Evolutionary conservation across 108 stramenopile genomes (phyloP), one percentile per base, ranked within the genome.

Genomic region (Cyclotella kingstonii): DNA sequence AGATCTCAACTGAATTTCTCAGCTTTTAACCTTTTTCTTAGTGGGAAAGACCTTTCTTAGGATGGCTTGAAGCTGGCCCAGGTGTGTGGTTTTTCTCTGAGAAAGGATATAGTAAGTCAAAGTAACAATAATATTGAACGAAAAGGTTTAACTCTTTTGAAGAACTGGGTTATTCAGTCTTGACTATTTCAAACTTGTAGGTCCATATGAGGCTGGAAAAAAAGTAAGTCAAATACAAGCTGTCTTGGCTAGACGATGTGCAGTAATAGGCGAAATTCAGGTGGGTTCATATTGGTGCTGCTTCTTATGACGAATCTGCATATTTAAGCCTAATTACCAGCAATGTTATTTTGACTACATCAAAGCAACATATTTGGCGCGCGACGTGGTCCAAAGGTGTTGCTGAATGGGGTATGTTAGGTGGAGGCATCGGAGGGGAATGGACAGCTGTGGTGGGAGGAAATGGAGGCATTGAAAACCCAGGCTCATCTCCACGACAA

Each of bases 161-260:
- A 40, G 39, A 4, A 40, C 1, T 51, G n/a, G n/a, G n/a, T n/a
- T 30, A 51, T 51, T 27, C 9, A 8, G 8, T 30, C 1, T 30
- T 15, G 28, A 1, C 11, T 30, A 21, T 30, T 9, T 27, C 28
- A 10, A 9, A n/a, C n/a, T n/a, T n/a, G 1, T 21, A 54, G 53
- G 53, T 38, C 91, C 89, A 33, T 67, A 83, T 30, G 45, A 45
- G 10, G 66, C 87, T 6, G 88, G 86, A n/a, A 74, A 69, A 45
- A 86, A 86, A 59, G 86, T 93, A 9, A 81, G 88, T 4, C 86
- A 93, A 53, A 83, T 88, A 40, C 91, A 93, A 67, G 89, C 89
- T 11, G 89, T 93, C 5, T 42, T 93, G 8, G 91, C 88, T 9
- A 57, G 91, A 33, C 67, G 91, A 35, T 86, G 86, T 60, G 70